Conservation (phyloP, 1,139 yeast species). For the Pichia terricola region DNA sequence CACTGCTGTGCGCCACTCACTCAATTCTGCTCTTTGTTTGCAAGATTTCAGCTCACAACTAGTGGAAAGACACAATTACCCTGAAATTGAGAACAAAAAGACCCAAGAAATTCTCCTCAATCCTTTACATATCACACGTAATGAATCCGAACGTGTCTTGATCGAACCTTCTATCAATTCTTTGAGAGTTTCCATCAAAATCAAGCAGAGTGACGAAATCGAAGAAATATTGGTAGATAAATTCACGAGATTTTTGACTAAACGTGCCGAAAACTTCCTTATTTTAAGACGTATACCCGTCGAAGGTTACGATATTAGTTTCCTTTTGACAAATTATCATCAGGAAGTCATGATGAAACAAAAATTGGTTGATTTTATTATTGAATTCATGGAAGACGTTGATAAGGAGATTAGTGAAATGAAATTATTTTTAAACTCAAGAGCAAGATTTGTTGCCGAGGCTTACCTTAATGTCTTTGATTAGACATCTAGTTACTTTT, state of each 20-base stretch:
- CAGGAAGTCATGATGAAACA: slow-evolving; percentile 94
- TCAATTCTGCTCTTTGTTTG: slow-evolving; percentile 90
- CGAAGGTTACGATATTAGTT: slow-evolving; percentile 86
- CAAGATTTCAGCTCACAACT: slow-evolving; percentile 93
- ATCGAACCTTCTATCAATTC: slow-evolving; percentile 94
- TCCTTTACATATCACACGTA: slow-evolving; percentile 85
- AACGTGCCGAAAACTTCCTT: slow-evolving; percentile 90
- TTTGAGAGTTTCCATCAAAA: slow-evolving; percentile 77
- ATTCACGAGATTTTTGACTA: slow-evolving; percentile 85
- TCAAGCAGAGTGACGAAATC: slow-evolving; percentile 96
- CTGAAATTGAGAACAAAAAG: slow-evolving; percentile 84
- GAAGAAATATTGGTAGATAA: slow-evolving; percentile 90
- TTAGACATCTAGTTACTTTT: slow-evolving; percentile 17
- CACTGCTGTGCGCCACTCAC: slow-evolving; percentile 86
- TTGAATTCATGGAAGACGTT: slow-evolving; percentile 98
- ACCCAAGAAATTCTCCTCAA: slow-evolving; percentile 78
- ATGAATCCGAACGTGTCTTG: slow-evolving; percentile 84
- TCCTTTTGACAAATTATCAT: slow-evolving; percentile 86
- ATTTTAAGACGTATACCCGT: slow-evolving; percentile 89
- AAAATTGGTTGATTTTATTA: slow-evolving; percentile 89
- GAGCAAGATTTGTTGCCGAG: slow-evolving; percentile 97
- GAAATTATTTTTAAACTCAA: slow-evolving; percentile 91
- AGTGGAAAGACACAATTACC: slow-evolving; percentile 94
- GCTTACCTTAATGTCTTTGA: slow-evolving; percentile 76
- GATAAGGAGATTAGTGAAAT: slow-evolving; percentile 98